A percentile compares a stretch with the other conserved stretches of the same genome.
These are phyloP conservation scores for Tolypocladium amazonense DNA, from an alignment of 2,329 filamentous ascomycete genomes.

Conservation along the genomic window DNA sequence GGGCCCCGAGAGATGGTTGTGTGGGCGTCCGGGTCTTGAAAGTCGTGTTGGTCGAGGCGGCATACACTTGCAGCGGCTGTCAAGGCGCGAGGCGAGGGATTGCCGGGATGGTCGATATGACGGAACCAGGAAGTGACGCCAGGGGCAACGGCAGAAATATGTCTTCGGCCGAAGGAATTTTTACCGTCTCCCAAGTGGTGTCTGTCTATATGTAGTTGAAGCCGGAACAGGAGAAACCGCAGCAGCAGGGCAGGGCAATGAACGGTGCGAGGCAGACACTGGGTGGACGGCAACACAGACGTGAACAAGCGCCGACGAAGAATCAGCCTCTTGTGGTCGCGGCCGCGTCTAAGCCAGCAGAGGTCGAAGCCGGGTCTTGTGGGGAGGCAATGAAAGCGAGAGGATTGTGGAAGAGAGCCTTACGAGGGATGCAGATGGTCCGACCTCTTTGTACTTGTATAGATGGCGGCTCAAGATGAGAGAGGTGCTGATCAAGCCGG, in stretches of 20 bases:
- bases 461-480: conserved; percentile 8
- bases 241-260: not conserved
- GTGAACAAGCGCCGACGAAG: not conserved
- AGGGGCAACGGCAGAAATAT: not conserved
- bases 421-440: conserved; percentile 8
- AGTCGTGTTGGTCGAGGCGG: not conserved
- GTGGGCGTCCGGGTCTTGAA: not conserved
- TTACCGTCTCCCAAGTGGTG: not conserved
- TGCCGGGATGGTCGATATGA: not conserved
- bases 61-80: conserved; percentile 1
- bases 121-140: conserved; percentile 7
- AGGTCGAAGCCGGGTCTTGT: conserved; percentile 7
- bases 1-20: conserved; percentile 1
- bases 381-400: conserved; percentile 1
- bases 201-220: not conserved
- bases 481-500: conserved; percentile 6
- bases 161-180: not conserved
- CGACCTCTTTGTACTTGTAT: conserved; percentile 10
- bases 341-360: conserved; percentile 12
- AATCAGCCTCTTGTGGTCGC: conserved; percentile 17
- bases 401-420: conserved; percentile 4
- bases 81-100: conserved; percentile 3
- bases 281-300: not conserved
- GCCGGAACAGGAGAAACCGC: not conserved
- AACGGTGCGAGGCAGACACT: not conserved